Percentiles rank a stretch among this genome's conserved stretches.
Conservation (phyloP, 177 flowering plant genomes). For the Tripterygium wilfordii region DNA sequence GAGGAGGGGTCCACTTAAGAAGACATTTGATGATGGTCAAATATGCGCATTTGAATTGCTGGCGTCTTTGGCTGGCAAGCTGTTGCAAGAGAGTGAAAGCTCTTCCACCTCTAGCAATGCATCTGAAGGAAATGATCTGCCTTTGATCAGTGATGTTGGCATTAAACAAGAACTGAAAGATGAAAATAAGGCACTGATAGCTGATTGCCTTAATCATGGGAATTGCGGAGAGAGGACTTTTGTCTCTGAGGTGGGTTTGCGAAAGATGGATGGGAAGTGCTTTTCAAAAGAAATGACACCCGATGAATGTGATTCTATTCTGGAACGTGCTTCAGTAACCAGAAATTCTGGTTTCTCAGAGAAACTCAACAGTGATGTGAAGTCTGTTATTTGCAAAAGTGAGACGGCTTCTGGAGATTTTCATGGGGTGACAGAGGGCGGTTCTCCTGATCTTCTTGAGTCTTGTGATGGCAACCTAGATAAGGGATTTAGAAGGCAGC, state of each 20-base stretch:
- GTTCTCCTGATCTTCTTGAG: conserved; percentile 26
- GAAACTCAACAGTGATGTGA: conserved; percentile 26
- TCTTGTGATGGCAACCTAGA: conserved; percentile 22
- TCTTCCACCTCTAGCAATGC: conserved; percentile 62
- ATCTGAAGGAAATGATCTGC: conserved; percentile 27
- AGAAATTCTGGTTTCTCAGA: conserved; percentile 25
- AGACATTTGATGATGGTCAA: conserved; percentile 32
- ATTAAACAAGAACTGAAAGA: conserved; percentile 33
- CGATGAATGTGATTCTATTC: conserved; percentile 20
- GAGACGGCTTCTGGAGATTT: conserved; percentile 11
- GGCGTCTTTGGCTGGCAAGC: conserved; percentile 85
- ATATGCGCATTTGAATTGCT: conserved; percentile 83
- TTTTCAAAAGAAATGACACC: conserved; percentile 19
- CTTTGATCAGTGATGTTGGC: conserved; percentile 14
- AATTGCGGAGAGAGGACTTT: conserved; percentile 47
- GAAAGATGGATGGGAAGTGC: conserved; percentile 17
- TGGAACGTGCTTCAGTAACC: conserved; percentile 26
- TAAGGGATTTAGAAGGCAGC: conserved; percentile 17
- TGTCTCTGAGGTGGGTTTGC: conserved; percentile 20
- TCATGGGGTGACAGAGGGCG: conserved; percentile 18
- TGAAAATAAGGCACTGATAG: conserved; percentile 32
- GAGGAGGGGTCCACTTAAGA: conserved; percentile 47
- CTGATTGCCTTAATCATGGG: conserved; percentile 48
- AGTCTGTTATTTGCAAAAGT: conserved; percentile 18
- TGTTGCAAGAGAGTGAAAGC: conserved; percentile 74